Conservation (phyloP, 148 eudicot species). For the Vaccinium myrtillus region DNA sequence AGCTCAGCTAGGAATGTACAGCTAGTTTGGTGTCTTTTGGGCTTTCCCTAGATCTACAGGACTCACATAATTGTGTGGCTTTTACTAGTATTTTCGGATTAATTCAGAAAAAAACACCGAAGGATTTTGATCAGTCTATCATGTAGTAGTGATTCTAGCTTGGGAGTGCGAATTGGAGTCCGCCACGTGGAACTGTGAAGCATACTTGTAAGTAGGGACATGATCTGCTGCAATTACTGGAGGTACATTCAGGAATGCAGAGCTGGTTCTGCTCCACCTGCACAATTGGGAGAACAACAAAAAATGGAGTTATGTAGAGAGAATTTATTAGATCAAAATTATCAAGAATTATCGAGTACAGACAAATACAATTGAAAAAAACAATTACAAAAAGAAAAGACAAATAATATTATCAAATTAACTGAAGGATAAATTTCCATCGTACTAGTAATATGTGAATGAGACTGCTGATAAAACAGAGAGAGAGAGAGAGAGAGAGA, state of each 20-base stretch:
- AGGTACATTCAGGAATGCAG: conserved; percentile 76
- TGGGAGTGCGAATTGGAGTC: background rate
- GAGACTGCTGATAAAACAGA: too few species aligned
- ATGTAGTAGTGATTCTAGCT: conserved; percentile 18
- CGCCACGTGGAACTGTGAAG: conserved; percentile 60
- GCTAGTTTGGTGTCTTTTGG: background rate
- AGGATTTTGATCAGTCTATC: background rate
- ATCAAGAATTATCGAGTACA: too few species aligned
- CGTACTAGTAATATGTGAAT: too few species aligned
- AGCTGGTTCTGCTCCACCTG: conserved; percentile 83
- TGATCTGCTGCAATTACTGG: conserved; percentile 53
- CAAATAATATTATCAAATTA: too few species aligned
- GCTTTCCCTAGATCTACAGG: background rate
- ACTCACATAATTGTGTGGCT: background rate
- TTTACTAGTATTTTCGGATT: background rate
- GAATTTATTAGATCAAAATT: too few species aligned
- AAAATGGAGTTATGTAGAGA: background rate
- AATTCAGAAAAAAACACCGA: background rate
- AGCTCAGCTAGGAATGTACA: background rate
- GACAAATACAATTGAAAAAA: too few species aligned
- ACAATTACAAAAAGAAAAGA: too few species aligned
- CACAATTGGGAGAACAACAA: background rate
- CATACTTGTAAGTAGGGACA: conserved; percentile 41
- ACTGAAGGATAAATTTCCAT: too few species aligned
- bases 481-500: too few species aligned